These are phyloP conservation scores for Salvia miltiorrhiza DNA, from an alignment of 257 asterid genomes.

Conservation along the genomic window DNA sequence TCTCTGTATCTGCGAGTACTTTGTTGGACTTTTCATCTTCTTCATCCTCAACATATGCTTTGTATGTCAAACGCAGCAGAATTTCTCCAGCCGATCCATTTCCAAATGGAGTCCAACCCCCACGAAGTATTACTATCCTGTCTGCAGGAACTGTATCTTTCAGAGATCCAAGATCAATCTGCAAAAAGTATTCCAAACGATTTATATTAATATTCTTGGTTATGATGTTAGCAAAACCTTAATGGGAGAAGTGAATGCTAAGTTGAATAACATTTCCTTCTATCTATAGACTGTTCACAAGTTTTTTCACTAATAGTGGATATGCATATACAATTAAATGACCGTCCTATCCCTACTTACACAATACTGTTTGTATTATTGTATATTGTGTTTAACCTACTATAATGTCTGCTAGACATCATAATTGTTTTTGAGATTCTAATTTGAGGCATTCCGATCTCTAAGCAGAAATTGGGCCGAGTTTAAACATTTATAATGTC, in stretches of 20 bases:
- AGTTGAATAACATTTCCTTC: conserved; percentile 5
- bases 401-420: too few species aligned
- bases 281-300: background rate
- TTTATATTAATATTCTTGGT: background rate
- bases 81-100: conserved; percentile 81
- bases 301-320: background rate
- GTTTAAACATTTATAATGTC: conserved; percentile 10
- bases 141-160: conserved; percentile 94
- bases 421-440: too few species aligned
- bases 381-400: too few species aligned
- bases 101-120: conserved; percentile 79
- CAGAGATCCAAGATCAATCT: conserved; percentile 90
- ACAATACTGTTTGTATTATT: background rate
- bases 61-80: conserved; percentile 81
- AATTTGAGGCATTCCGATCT: background rate
- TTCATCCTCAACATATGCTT: conserved; percentile 98
- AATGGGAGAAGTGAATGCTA: background rate
- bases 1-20: conserved; percentile 30
- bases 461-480: background rate
- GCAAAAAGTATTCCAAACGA: conserved; percentile 17
- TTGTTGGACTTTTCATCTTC: conserved; percentile 67
- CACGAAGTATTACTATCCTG: conserved; percentile 64
- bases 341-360: background rate
- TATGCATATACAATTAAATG: background rate
- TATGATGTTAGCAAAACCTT: background rate